phyloP scores from a whole-genome alignment of 768 basidiomycete species.

The Leucogyrophana mollusca region DNA sequence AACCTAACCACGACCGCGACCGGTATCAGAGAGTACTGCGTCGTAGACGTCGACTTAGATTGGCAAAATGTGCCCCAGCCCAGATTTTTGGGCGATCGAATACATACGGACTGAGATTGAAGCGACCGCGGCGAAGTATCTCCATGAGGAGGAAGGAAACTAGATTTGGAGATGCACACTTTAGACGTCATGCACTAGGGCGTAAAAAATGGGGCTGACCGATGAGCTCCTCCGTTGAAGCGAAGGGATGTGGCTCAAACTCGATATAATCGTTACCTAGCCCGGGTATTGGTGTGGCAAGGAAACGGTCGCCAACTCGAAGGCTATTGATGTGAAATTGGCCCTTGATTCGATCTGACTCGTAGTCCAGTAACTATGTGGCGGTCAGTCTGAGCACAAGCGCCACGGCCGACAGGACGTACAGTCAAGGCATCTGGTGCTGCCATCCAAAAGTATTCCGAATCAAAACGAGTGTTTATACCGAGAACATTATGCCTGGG shows the following conservation, averaged over 20 bases:
- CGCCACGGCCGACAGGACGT: constrained; percentile 15
- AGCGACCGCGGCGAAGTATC: constrained; percentile 58
- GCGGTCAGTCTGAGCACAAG: constrained; percentile 5
- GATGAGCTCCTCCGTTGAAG: constrained; percentile 52
- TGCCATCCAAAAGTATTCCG: constrained; percentile 59
- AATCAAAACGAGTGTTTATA: constrained; percentile 62
- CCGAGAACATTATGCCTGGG: constrained; percentile 58
- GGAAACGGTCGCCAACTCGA: constrained; percentile 41
- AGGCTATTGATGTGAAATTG: constrained; percentile 51
- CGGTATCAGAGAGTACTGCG: constrained; percentile 21
- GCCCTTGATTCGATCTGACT: constrained; percentile 47
- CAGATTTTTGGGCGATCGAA: constrained; percentile 49
- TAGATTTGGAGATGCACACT: constrained; percentile 21
- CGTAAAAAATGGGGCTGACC: constrained; percentile 23
- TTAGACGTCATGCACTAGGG: not conserved
- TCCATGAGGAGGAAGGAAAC: constrained; percentile 68
- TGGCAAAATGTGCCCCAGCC: constrained; percentile 31
- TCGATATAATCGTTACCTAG: constrained; percentile 60
- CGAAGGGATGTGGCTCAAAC: constrained; percentile 48
- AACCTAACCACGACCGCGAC: not conserved
- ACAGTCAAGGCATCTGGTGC: constrained; percentile 54
- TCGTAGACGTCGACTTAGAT: constrained; percentile 28
- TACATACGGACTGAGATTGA: constrained; percentile 46
- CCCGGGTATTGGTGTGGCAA: constrained; percentile 50
- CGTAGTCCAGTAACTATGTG: constrained; percentile 51